phyloP scores from a whole-genome alignment of 768 basidiomycete genomes.

The Collybia mongolica region DNA sequence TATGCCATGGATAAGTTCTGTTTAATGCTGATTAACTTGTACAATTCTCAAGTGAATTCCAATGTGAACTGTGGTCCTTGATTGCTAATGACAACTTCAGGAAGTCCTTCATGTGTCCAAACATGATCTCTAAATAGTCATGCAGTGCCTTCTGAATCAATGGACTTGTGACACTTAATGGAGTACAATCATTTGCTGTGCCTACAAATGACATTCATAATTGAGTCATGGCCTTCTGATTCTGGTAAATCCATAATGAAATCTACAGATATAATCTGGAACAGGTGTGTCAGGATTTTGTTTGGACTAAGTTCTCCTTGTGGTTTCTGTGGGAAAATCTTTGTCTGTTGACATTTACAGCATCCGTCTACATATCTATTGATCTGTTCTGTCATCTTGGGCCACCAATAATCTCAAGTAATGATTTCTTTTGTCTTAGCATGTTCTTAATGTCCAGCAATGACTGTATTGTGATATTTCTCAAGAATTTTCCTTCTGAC shows the following conservation, averaged over 20 bases:
- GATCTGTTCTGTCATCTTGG: constrained; percentile 11
- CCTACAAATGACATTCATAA: constrained; percentile 28
- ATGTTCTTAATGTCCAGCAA: constrained; percentile 31
- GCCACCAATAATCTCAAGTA: constrained; percentile 23
- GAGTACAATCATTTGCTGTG: constrained; percentile 17
- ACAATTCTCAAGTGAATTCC: constrained; percentile 24
- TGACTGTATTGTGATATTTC: too few relatives aligned
- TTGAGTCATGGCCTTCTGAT: constrained; percentile 27
- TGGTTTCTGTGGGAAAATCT: constrained; percentile 26
- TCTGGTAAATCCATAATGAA: constrained; percentile 30
- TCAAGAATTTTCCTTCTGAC: too few relatives aligned
- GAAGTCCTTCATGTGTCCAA: too few relatives aligned
- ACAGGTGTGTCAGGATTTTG: constrained; percentile 17
- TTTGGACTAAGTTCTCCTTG: constrained; percentile 17
- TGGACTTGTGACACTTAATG: too few relatives aligned
- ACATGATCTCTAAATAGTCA: too few relatives aligned
- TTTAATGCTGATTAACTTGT: too few relatives aligned
- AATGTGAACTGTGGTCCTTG: too few relatives aligned
- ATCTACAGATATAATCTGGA: constrained; percentile 35
- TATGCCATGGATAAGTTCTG: neutral
- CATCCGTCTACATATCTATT: constrained; percentile 25
- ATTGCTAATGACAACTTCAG: constrained; percentile 9
- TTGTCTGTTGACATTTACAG: constrained; percentile 26
- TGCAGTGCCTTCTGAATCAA: too few relatives aligned
- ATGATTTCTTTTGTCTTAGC: constrained; percentile 28